Evolutionary conservation across 768 basidiomycete genomes (phyloP).

Genomic region (Rhodosporidiobolus sp.): DNA sequence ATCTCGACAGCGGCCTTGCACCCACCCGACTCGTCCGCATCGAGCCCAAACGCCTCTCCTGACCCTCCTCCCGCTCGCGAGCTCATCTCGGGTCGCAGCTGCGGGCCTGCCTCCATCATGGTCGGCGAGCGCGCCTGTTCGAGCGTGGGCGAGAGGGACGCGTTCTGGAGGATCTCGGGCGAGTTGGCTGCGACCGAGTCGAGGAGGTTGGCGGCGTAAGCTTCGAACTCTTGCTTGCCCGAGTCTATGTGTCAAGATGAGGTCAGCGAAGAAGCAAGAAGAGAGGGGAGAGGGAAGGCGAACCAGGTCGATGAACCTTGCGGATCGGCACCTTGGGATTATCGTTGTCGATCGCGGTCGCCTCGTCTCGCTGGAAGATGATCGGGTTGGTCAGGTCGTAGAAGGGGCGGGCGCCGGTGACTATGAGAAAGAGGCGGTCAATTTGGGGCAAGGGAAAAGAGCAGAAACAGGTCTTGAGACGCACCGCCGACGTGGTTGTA

Average conservation of each 20-base stretch:
- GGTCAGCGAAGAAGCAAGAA: not conserved
- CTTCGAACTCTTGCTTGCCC: constrained; percentile 43
- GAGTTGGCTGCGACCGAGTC: constrained; percentile 41
- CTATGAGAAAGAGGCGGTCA: constrained; percentile 41
- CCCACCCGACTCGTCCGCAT: constrained; percentile 40
- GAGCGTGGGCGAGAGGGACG: constrained; percentile 16
- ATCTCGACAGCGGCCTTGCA: constrained; percentile 83
- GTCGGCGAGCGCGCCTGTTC: constrained; percentile 11
- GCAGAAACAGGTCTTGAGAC: constrained; percentile 46
- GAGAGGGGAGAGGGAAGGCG: not conserved
- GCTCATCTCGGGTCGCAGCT: constrained; percentile 35
- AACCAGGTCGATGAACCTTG: constrained; percentile 9
- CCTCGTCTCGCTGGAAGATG: constrained; percentile 50
- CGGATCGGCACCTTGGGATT: constrained; percentile 2
- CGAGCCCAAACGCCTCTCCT: constrained; percentile 21
- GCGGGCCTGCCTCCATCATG: constrained; percentile 31
- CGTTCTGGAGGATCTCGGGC: constrained; percentile 29
- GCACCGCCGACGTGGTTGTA: constrained; percentile 81
- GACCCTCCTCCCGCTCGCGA: constrained; percentile 2
- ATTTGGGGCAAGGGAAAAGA: not conserved
- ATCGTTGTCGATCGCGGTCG: constrained; percentile 35
- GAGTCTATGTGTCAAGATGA: constrained; percentile 1
- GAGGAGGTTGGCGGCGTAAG: constrained; percentile 47
- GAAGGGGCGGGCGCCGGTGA: constrained; percentile 58
- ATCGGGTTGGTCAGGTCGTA: constrained; percentile 86